Evolutionary conservation across 495 filamentous ascomycete genomes (phyloP).

Genomic region (Penicillium samsonianum): DNA sequence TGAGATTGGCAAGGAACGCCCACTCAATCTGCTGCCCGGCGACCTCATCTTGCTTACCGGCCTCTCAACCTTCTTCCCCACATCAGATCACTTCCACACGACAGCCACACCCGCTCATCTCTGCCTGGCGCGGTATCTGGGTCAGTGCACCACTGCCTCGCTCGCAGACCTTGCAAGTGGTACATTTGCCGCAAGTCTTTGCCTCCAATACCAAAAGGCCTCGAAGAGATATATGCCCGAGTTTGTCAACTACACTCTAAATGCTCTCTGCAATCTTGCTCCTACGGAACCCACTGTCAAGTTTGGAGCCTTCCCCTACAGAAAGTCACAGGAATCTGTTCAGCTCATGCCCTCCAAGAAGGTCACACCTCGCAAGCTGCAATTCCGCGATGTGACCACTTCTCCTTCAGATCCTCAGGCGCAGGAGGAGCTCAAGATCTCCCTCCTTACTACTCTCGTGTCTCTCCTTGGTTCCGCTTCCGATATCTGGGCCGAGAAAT

Average conservation of each 20-base stretch:
- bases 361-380: slow-evolving; percentile 34
- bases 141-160: slow-evolving; percentile 64
- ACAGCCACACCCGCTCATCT: slow-evolving; percentile 88
- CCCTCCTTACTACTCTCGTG: slow-evolving; percentile 58
- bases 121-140: slow-evolving; percentile 76
- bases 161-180: slow-evolving; percentile 70
- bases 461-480: slow-evolving; percentile 60
- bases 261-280: slow-evolving; percentile 69
- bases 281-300: slow-evolving; percentile 48
- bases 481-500: slow-evolving; percentile 62
- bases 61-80: slow-evolving; percentile 82
- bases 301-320: slow-evolving; percentile 61
- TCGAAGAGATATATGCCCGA: slow-evolving; percentile 89
- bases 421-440: slow-evolving; percentile 54
- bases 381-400: slow-evolving; percentile 56
- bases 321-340: slow-evolving; percentile 55
- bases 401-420: slow-evolving; percentile 25
- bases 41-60: slow-evolving; percentile 83
- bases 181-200: slow-evolving; percentile 74
- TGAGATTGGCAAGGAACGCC: slow-evolving; percentile 59
- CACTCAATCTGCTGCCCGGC: slow-evolving; percentile 63
- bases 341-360: slow-evolving; percentile 43
- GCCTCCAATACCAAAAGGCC: slow-evolving; percentile 74
- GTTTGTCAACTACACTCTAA: slow-evolving; percentile 75
- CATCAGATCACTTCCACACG: slow-evolving; percentile 94